These are phyloP conservation scores for Suillus weaverae DNA, from an alignment of 768 basidiomycete species.

Conservation along the genomic window DNA sequence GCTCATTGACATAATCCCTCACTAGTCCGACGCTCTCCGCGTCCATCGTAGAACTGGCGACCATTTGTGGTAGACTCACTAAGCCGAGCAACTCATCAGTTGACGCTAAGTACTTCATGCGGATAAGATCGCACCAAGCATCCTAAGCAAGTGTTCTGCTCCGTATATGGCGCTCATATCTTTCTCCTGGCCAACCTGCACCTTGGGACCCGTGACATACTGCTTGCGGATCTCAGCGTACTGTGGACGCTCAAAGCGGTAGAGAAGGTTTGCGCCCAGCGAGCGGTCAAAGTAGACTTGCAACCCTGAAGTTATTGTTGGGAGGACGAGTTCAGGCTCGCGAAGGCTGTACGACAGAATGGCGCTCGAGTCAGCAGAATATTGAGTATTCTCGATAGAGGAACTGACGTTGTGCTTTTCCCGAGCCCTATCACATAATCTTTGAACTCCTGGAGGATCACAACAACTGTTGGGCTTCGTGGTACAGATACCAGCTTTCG, in stretches of 20 bases:
- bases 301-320: constrained; percentile 83
- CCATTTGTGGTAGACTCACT: constrained; percentile 94
- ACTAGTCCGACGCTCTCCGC: constrained; percentile 80
- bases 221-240: constrained; percentile 76
- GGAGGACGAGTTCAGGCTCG: constrained; percentile 66
- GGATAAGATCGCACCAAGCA: constrained; percentile 68
- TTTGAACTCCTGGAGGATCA: constrained; percentile 78
- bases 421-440: constrained; percentile 52
- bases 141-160: constrained; percentile 87
- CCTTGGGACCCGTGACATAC: constrained; percentile 73
- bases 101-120: neutral
- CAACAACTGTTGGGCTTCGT: constrained; percentile 72
- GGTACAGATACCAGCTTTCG: constrained; percentile 81
- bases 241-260: constrained; percentile 93
- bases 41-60: constrained; percentile 88
- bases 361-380: neutral
- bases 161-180: constrained; percentile 93
- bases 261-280: constrained; percentile 85
- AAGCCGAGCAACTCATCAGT: constrained; percentile 13
- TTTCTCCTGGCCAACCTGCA: constrained; percentile 66
- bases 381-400: constrained; percentile 3
- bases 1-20: constrained; percentile 86
- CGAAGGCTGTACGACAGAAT: constrained; percentile 47
- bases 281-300: constrained; percentile 93
- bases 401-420: constrained; percentile 48